phyloP scores from a whole-genome alignment of 306 rosid species.

The Macrotyloma uniflorum region DNA sequence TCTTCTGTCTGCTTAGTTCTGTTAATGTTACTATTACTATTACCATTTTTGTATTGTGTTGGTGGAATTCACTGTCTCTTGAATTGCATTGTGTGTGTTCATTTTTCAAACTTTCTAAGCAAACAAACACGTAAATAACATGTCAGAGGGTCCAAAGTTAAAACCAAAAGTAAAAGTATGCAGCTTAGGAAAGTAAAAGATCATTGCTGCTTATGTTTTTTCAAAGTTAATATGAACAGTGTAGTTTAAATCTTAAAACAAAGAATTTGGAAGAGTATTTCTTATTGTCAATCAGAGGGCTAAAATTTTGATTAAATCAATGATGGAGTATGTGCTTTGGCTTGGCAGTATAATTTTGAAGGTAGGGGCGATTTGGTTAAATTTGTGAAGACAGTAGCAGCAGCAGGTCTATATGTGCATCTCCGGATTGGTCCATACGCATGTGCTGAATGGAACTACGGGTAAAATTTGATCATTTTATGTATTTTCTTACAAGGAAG shows the following conservation, averaged over 20 bases:
- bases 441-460: conserved; percentile 98
- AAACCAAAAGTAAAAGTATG: background rate
- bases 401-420: conserved; percentile 79
- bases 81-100: conserved; percentile 20
- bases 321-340: conserved; percentile 29
- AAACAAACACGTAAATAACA: background rate
- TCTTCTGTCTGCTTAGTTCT: conserved; percentile 20
- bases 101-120: background rate
- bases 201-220: background rate
- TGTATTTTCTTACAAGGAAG: background rate
- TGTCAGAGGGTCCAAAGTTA: background rate
- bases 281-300: background rate
- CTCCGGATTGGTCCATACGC: conserved; percentile 95
- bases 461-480: conserved; percentile 45
- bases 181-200: conserved; percentile 11
- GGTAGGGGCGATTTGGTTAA: conserved; percentile 76
- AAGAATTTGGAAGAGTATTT: conserved; percentile 4
- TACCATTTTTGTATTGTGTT: background rate
- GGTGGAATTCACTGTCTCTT: background rate
- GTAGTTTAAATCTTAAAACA: background rate
- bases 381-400: conserved; percentile 82
- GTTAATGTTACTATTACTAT: background rate
- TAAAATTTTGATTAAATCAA: background rate
- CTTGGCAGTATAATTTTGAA: conserved; percentile 71
- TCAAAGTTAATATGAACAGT: background rate